Conservation (phyloP, 768 basidiomycete genomes). For the Hebeloma cylindrosporum region DNA sequence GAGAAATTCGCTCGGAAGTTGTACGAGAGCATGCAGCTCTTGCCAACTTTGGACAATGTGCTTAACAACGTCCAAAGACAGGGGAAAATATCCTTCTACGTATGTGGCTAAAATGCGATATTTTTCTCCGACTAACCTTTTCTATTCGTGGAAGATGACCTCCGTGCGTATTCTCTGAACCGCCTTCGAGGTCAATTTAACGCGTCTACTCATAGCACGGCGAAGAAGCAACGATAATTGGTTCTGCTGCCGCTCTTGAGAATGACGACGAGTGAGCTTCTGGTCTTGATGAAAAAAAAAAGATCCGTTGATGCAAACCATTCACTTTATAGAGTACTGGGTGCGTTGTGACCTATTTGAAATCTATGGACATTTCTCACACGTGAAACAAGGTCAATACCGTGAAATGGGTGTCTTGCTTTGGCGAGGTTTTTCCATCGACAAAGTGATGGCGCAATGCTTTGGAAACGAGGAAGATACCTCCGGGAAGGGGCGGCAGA, state of each 20-base stretch:
- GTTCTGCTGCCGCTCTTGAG: conserved; percentile 84
- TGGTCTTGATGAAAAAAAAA: neutral
- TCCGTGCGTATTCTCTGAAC: conserved; percentile 49
- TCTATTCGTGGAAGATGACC: conserved; percentile 60
- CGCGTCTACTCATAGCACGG: conserved; percentile 59
- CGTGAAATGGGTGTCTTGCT: conserved; percentile 89
- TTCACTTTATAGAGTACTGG: conserved; percentile 59
- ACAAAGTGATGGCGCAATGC: conserved; percentile 88
- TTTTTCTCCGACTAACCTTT: neutral
- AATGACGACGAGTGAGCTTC: conserved; percentile 76
- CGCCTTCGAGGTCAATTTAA: conserved; percentile 7
- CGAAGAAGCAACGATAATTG: conserved; percentile 89
- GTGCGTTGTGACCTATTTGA: conserved; percentile 36
- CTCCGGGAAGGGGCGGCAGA: conserved; percentile 84
- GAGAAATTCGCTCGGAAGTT: conserved; percentile 64
- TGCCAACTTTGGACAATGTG: conserved; percentile 84
- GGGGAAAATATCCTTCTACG: conserved; percentile 90
- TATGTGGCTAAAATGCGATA: conserved; percentile 36
- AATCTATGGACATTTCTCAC: conserved; percentile 5
- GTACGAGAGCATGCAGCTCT: conserved; percentile 78
- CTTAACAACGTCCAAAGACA: conserved; percentile 93
- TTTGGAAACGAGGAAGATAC: conserved; percentile 84
- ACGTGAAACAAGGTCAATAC: conserved; percentile 67
- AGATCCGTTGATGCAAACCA: neutral
- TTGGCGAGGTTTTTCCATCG: conserved; percentile 80